Evolutionary conservation across 805 yeast species (phyloP).

Genomic region (Yarrowia sp.): DNA sequence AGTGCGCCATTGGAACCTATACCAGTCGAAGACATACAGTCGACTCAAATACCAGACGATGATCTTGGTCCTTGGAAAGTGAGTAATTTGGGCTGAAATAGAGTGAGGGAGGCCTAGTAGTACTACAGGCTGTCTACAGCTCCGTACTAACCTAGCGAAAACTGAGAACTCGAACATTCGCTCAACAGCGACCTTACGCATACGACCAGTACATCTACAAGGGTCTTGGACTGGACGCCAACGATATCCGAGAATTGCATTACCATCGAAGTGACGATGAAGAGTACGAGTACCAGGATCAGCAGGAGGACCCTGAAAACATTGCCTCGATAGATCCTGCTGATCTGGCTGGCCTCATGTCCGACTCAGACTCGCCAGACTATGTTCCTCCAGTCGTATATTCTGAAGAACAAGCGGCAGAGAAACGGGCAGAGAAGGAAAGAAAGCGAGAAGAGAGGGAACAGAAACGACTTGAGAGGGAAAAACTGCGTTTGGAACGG

Average conservation of each 20-base stretch:
- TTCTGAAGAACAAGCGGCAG: background rate
- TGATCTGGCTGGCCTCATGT: constrained; percentile 6
- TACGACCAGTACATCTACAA: background rate
- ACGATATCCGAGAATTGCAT: constrained; percentile 2
- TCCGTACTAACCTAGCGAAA: background rate
- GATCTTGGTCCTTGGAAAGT: background rate
- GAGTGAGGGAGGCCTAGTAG: background rate
- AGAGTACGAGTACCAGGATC: constrained; percentile 17
- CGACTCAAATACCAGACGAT: background rate
- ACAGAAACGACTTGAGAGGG: background rate
- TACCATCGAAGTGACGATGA: background rate
- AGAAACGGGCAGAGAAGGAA: background rate
- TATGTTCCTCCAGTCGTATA: background rate
- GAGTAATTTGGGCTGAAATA: background rate
- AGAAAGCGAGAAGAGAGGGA: background rate
- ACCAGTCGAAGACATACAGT: background rate
- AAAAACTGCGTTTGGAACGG: background rate
- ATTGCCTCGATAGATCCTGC: background rate
- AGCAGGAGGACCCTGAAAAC: background rate
- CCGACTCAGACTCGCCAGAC: background rate
- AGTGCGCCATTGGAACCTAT: background rate
- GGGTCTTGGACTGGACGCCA: constrained; percentile 2
- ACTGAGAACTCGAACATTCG: constrained; percentile 6
- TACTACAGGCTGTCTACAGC: no score
- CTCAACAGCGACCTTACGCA: constrained; percentile 4